Evolutionary conservation across 805 yeast species (phyloP), one percentile per base, ranked within the genome.

Genomic region (Sugiyamaella mastotermitis): DNA sequence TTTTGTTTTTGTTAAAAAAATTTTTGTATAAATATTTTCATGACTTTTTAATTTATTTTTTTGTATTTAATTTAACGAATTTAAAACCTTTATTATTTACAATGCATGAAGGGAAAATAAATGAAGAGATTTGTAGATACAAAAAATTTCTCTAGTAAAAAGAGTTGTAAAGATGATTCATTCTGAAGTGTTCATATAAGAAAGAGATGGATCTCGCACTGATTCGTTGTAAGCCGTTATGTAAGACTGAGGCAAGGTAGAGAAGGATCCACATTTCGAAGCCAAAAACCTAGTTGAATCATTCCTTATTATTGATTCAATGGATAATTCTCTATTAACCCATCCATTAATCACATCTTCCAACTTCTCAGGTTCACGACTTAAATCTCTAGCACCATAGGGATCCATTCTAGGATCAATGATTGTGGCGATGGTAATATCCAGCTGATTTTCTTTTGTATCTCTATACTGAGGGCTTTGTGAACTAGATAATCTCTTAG

Each of bases 331-430:
- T 18, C 37, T 37, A 16, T 26, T n/a, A 4, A 50, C 48, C 49
- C 50, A 46, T n/a, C 23, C 28, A 14, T 29, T 33, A 11, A 47
- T 41, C 3, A 18, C 24, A 20, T 40, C 46, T 31, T 46, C 49
- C 14, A 39, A 23, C 8, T 33, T n/a, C 2, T 24, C 40, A 18
- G 41, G 31, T 5, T n/a, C 17, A 8, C 27, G 22, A 5, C 37
- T 41, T 14, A 16, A 33, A 20, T 47, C 51, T 23, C 52, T 25
- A 2, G 52, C 52, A 10, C 51, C 43, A 22, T 50, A 50, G 8
- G 54, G 46, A 42, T 50, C 54, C 18, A 47, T 27, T 10, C 53
- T 33, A 1, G 52, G 50, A 31, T 48, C 50, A 9, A 37, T 33
- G 15, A 17, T 21, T 14, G 24, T 21, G 5, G 39, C 36, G 15